Evolutionary conservation across 768 basidiomycete species (phyloP), one percentile per base, ranked within the genome.

Genomic region (Boletellus ananas): DNA sequence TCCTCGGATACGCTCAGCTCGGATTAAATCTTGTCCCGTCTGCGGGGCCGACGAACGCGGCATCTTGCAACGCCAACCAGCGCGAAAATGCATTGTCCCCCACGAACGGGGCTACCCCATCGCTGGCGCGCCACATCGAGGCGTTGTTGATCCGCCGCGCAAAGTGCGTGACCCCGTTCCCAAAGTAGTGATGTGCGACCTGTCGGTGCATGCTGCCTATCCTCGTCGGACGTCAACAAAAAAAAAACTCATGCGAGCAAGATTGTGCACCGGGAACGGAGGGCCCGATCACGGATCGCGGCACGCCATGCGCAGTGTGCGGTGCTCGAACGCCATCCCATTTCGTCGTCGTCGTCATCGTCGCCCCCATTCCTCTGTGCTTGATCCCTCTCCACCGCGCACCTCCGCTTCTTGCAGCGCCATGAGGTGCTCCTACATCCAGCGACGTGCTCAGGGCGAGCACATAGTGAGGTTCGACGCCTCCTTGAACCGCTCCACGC

Each of bases 121-220:
- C 88, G 57, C 90, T 91, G 0, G 88, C 80, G 59, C 81, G 83
- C 7, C 81, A 80, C 71, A 90, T 76, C 0, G 87, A 89, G 45
- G 90, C 90, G 59, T 83, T 83, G 70, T 94, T 92, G 70, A 94
- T 91, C 14, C 90, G 79, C 11, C 84, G 81, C 5, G 93, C 94
- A 68, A 95, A 94, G n/a, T n/a, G n/a, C n/a, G 93, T 81, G 57
- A 94, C 89, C 11, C 88, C 90, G 56, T 93, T 92, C 64, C 94
- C 92, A 60, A 94, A 94, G 68, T 88, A 94, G 66, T 92, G 86
- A 63, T 85, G 72, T 0, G 88, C 90, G 46, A 92, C 90, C 67
- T n/a, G n/a, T n/a, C n/a, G n/a, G n/a, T 94, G 89, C 84, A 94
- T 90, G 54, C 94, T 90, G 58, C 90, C 88, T 81, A 27, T 45